Conservation (phyloP, 352 stramenopile genomes). For the Pythium brassicae region DNA sequence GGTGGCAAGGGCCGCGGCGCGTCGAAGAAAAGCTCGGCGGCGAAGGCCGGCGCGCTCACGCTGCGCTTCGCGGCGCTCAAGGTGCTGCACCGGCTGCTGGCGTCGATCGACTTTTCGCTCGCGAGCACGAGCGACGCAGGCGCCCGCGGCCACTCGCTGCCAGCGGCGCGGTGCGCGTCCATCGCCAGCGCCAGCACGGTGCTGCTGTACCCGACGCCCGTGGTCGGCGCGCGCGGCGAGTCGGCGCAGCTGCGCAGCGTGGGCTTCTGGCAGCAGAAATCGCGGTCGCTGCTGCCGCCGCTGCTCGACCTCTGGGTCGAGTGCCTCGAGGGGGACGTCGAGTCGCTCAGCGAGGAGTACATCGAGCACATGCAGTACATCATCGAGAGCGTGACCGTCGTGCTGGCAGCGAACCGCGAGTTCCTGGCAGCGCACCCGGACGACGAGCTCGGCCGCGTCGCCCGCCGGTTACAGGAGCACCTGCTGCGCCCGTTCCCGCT, state of each 20-base stretch:
- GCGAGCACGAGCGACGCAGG: not conserved
- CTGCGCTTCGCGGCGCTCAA: slow-evolving; percentile 58
- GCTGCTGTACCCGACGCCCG: slow-evolving; percentile 43
- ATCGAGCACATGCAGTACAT: slow-evolving; percentile 76
- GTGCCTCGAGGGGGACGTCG: slow-evolving; percentile 50
- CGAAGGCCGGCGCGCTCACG: slow-evolving; percentile 29
- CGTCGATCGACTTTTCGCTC: slow-evolving; percentile 34
- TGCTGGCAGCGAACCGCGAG: slow-evolving; percentile 45
- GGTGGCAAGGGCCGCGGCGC: slow-evolving; percentile 18
- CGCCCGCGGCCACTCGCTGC: not conserved
- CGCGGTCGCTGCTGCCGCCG: slow-evolving; percentile 42
- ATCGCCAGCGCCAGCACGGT: slow-evolving; percentile 34
- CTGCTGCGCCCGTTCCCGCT: slow-evolving; percentile 58
- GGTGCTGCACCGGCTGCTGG: slow-evolving; percentile 61
- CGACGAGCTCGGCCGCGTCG: slow-evolving; percentile 24
- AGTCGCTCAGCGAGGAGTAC: slow-evolving; percentile 55
- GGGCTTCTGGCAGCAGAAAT: slow-evolving; percentile 73
- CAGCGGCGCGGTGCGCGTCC: slow-evolving; percentile 8
- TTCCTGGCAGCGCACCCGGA: slow-evolving; percentile 17
- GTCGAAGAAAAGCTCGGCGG: slow-evolving; percentile 36
- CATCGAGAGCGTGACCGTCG: slow-evolving; percentile 60
- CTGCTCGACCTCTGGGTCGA: slow-evolving; percentile 78
- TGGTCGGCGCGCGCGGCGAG: slow-evolving; percentile 27
- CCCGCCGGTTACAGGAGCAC: slow-evolving; percentile 42
- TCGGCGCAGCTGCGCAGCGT: slow-evolving; percentile 26